phyloP scores from a whole-genome alignment of 2,329 filamentous ascomycete genomes.

The Aspergillus versicolor region DNA sequence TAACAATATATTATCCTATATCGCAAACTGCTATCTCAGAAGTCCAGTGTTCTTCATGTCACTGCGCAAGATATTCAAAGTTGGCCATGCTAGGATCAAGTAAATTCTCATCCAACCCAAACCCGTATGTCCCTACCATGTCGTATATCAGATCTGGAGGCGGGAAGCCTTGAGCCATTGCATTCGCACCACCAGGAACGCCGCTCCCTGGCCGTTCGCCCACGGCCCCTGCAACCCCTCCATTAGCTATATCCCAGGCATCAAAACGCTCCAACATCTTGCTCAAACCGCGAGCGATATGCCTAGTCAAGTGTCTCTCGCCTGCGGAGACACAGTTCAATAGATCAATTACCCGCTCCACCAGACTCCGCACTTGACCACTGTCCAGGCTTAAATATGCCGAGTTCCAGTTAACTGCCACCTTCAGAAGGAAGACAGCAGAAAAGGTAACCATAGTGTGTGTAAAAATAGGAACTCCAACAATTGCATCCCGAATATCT shows the following conservation, averaged over 20 bases:
- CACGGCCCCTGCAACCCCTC: slow-evolving; percentile 7
- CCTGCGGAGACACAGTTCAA: slow-evolving; percentile 42
- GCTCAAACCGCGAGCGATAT: slow-evolving; percentile 42
- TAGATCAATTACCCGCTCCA: slow-evolving; percentile 41
- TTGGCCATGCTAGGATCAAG: slow-evolving; percentile 43
- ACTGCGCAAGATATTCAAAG: slow-evolving; percentile 41
- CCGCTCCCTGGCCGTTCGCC: slow-evolving; percentile 23
- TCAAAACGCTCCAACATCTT: slow-evolving; percentile 45
- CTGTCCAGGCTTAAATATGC: slow-evolving; percentile 42
- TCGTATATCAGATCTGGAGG: slow-evolving; percentile 43
- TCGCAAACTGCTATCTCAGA: background rate
- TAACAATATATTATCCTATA: background rate
- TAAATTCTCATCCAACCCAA: slow-evolving; percentile 42
- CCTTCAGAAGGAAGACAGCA: slow-evolving; percentile 47
- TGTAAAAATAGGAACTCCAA: slow-evolving; percentile 49
- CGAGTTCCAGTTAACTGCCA: slow-evolving; percentile 45
- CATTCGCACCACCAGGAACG: slow-evolving; percentile 41
- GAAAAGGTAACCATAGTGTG: slow-evolving; percentile 50
- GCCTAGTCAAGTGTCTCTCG: slow-evolving; percentile 42
- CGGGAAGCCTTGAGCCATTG: slow-evolving; percentile 42
- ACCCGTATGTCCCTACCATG: slow-evolving; percentile 46
- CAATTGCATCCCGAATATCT: slow-evolving; percentile 49
- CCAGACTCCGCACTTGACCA: slow-evolving; percentile 37
- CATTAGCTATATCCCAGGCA: slow-evolving; percentile 34
- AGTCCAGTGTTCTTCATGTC: background rate